A percentile compares a stretch with the other conserved stretches of the same genome.
phyloP scores from a whole-genome alignment of 2,329 filamentous ascomycete species.

The Neonectria sp. region DNA sequence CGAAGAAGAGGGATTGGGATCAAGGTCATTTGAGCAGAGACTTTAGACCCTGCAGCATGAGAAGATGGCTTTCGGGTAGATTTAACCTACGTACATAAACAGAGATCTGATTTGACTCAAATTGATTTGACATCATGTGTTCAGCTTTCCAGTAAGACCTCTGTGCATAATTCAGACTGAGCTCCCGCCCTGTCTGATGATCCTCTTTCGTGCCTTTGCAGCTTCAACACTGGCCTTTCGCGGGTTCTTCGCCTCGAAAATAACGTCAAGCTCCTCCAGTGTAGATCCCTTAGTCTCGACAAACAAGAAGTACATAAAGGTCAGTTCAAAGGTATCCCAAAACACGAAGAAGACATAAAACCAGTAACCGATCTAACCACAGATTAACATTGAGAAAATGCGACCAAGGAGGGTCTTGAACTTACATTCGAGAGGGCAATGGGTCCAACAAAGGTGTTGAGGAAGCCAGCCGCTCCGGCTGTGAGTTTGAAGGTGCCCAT shows the following conservation, averaged over 20 bases:
- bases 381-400: not conserved
- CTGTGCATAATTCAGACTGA: not conserved
- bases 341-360: constrained; percentile 31
- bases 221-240: constrained; percentile 29
- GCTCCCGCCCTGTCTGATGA: constrained; percentile 8
- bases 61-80: not conserved
- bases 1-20: not conserved
- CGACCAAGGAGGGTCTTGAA: not conserved
- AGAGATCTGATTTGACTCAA: not conserved
- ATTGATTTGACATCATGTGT: too few species aligned
- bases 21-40: not conserved
- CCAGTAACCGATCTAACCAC: constrained; percentile 29
- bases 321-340: constrained; percentile 28
- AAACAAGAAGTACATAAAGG: constrained; percentile 30
- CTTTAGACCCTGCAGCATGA: too few species aligned
- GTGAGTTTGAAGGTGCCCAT: constrained; percentile 33
- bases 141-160: too few species aligned
- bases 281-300: constrained; percentile 30
- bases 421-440: constrained; percentile 35
- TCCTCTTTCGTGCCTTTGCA: constrained; percentile 23
- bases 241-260: constrained; percentile 29
- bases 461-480: constrained; percentile 31
- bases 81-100: not conserved
- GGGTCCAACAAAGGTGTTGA: constrained; percentile 37
- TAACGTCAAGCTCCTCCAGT: constrained; percentile 25